Evolutionary conservation across 140 eudicot species (phyloP), one percentile per base, ranked within the genome.

Genomic region (Anethum foeniculum): DNA sequence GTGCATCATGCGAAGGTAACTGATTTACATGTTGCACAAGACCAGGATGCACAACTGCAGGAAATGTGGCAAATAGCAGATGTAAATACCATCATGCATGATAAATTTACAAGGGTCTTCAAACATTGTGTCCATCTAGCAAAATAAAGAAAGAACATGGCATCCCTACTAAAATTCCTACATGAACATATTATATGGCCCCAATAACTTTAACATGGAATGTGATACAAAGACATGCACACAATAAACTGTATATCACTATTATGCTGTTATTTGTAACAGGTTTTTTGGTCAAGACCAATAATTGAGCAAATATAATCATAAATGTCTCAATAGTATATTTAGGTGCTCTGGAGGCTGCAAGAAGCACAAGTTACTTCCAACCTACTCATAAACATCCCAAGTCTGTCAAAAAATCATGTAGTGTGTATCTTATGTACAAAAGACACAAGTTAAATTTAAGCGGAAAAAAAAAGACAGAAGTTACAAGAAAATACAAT

Each of bases 21-120:
- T 78, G 87, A 30, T 81, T 82, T 30, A 39, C 81, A 38, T 89
- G 88, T 49, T 76, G 88, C 75, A 46, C 49, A 72, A 54, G 80
- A 80, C 83, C 83, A 47, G 93, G 75, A 77, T 80, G 79, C 38
- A 64, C 68, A 78, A 12, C 92, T 86, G 88, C 81, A 87, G 84
- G 41, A 47, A 38, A 62, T 14, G 51, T 27, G 39, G n/a, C 62
- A 75, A 75, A 75, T 44, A n/a, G 36, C 27, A 74, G 11, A 46
- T 21, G 16, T 23, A 75, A 27, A 32, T 44, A 46, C 28, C 10
- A 11, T 6, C 36, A 73, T 73, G 56, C 39, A 43, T 48, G 18
- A 28, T 62, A 39, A 6, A 73, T 21, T 6, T 38, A 39, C 30
- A 38, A 71, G 15, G 41, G 21, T 72, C 13, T 39, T 28, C 77